A percentile compares a stretch with the other conserved stretches of the same genome.
These are phyloP conservation scores for Aspergillus taichungensis DNA, from an alignment of 495 filamentous ascomycete species.

Conservation along the genomic window DNA sequence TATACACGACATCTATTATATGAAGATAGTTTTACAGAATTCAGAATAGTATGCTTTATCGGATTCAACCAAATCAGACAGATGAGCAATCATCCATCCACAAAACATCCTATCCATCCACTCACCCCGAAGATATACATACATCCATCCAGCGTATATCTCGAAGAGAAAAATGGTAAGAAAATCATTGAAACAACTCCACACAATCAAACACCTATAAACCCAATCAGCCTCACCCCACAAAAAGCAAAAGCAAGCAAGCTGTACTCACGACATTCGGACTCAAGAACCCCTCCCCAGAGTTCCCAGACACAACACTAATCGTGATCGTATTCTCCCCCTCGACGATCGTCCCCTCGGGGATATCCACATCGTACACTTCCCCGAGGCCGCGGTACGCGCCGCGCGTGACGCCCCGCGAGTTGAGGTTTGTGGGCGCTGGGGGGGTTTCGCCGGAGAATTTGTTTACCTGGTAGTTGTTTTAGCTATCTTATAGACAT, in stretches of 20 bases:
- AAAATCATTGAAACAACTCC: conserved; percentile 41
- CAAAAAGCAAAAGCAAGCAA: background rate
- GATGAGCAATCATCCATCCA: too few relatives aligned
- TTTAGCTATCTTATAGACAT: background rate
- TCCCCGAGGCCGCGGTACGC: conserved; percentile 55
- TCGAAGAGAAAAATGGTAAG: too few relatives aligned
- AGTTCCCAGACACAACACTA: conserved; percentile 48
- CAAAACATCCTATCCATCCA: too few relatives aligned
- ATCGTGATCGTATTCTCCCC: conserved; percentile 57
- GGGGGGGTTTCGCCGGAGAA: conserved; percentile 38
- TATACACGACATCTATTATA: too few relatives aligned
- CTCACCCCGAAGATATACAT: too few relatives aligned
- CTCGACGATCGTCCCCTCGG: conserved; percentile 44
- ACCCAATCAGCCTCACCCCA: background rate
- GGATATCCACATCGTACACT: conserved; percentile 49
- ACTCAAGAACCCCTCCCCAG: conserved; percentile 42
- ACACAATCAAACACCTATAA: conserved; percentile 48
- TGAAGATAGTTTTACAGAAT: too few relatives aligned
- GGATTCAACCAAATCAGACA: too few relatives aligned
- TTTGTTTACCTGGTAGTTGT: conserved; percentile 35
- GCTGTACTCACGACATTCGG: conserved; percentile 55
- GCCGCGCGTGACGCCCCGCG: conserved; percentile 54
- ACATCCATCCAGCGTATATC: too few relatives aligned
- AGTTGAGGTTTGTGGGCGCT: conserved; percentile 55
- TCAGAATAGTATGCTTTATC: too few relatives aligned